phyloP scores from a whole-genome alignment of 495 filamentous ascomycete species.

The Clavariopsis aquatica region DNA sequence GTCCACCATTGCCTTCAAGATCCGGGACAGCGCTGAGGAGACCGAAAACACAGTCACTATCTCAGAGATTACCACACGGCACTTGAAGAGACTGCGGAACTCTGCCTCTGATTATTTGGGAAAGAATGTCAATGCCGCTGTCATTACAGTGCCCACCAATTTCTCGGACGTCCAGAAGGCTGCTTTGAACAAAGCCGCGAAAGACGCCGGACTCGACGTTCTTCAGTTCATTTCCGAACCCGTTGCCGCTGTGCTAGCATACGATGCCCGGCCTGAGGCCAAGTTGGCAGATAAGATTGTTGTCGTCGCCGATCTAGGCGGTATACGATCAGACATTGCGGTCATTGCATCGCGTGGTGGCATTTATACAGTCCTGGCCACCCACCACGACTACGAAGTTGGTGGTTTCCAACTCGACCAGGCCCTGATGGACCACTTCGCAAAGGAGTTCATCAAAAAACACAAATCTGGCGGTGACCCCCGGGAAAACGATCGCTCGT shows the following conservation, averaged over 20 bases:
- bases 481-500: conserved; percentile 70
- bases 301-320: conserved; percentile 90
- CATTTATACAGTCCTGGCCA: conserved; percentile 94
- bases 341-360: conserved; percentile 88
- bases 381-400: conserved; percentile 91
- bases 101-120: conserved; percentile 91
- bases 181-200: conserved; percentile 74
- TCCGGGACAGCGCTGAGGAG: conserved; percentile 73
- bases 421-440: conserved; percentile 90
- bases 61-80: conserved; percentile 83
- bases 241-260: conserved; percentile 85
- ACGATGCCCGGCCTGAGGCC: conserved; percentile 81
- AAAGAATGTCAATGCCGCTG: conserved; percentile 86
- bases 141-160: conserved; percentile 91
- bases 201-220: conserved; percentile 80
- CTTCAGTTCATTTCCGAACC: conserved; percentile 93
- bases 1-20: conserved; percentile 75
- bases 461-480: conserved; percentile 74
- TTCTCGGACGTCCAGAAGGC: conserved; percentile 83
- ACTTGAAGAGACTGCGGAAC: conserved; percentile 75
- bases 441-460: conserved; percentile 98
- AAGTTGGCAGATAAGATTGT: conserved; percentile 79
- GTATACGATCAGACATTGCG: conserved; percentile 87
- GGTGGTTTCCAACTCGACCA: conserved; percentile 80
- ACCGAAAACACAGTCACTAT: conserved; percentile 71